Evolutionary conservation across 2,329 filamentous ascomycete genomes (phyloP).

Genomic region (Cercospora sp.): DNA sequence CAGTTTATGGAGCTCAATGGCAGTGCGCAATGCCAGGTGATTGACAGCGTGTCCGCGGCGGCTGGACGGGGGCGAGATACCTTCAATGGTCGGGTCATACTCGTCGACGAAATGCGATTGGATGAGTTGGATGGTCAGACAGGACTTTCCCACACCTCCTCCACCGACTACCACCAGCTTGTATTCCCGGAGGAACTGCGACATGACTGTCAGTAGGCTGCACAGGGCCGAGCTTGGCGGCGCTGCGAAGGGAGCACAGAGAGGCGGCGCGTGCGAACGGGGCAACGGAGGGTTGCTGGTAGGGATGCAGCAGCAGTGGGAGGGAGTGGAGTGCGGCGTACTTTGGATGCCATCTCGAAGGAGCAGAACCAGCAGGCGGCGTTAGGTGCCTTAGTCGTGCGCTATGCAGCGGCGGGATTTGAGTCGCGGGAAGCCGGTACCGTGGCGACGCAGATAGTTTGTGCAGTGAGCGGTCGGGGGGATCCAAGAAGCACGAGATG

Average conservation of each 20-base stretch:
- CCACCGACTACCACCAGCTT: conserved; percentile 87
- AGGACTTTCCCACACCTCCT: conserved; percentile 98
- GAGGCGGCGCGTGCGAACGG: conserved; percentile 12
- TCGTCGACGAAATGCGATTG: conserved; percentile 96
- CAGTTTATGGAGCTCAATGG: conserved; percentile 16
- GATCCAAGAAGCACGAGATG: not conserved
- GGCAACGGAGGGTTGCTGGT: conserved; percentile 6
- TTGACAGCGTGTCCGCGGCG: not conserved
- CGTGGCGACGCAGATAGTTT: conserved; percentile 6
- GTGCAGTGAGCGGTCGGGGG: not conserved
- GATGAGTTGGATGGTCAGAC: conserved; percentile 86
- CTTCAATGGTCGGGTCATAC: conserved; percentile 99
- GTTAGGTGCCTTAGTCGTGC: conserved; percentile 6
- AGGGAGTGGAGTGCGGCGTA: conserved; percentile 23
- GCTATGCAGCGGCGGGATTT: conserved; percentile 11
- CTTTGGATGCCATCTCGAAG: conserved; percentile 39
- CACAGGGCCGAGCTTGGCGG: conserved; percentile 9
- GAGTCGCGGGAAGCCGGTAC: conserved; percentile 15
- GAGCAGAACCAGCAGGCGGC: conserved; percentile 2
- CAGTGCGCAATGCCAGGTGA: not conserved
- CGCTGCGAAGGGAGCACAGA: conserved; percentile 4
- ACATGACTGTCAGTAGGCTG: conserved; percentile 19
- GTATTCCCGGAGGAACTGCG: conserved; percentile 55
- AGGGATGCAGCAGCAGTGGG: not conserved
- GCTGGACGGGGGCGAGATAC: conserved; percentile 51